Evolutionary conservation across 441 rosid genomes (phyloP).

Genomic region (Gossypium aridum): DNA sequence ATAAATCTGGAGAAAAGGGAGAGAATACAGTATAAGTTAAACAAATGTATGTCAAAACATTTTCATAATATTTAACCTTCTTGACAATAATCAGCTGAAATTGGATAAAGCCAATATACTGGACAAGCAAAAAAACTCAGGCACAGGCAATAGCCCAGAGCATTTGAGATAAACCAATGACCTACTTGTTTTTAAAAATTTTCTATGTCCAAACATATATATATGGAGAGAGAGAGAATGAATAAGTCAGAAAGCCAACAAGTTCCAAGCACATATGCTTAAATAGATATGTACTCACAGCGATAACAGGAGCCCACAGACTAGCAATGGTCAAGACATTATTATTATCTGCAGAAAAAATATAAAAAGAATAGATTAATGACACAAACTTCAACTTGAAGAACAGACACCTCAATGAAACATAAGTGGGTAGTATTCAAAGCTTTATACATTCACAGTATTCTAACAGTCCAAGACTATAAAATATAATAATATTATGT

Average conservation of each 20-base stretch:
- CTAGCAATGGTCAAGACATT: conserved; percentile 75
- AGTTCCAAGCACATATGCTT: not conserved
- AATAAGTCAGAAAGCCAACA: not conserved
- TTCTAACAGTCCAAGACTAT: not conserved
- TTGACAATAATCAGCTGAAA: not conserved
- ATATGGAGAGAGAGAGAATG: not conserved
- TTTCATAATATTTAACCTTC: not conserved
- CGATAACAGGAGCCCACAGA: conserved; percentile 97
- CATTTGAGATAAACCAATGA: not conserved
- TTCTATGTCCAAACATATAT: not conserved
- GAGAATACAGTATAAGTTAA: not conserved
- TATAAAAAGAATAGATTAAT: conserved; percentile 20
- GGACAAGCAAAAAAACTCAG: not conserved
- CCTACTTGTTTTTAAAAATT: conserved; percentile 4
- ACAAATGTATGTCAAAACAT: not conserved
- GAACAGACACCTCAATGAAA: not conserved
- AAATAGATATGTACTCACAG: conserved; percentile 56
- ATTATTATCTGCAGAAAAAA: conserved; percentile 62
- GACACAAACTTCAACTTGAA: not conserved
- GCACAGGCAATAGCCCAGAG: not conserved
- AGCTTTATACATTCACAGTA: not conserved
- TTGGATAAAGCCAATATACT: not conserved
- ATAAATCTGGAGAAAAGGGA: conserved; percentile 55
- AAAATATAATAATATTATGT: not conserved
- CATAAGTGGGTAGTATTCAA: not conserved